phyloP scores from a whole-genome alignment of 208 protist species.

The Crithidia sp. region DNA sequence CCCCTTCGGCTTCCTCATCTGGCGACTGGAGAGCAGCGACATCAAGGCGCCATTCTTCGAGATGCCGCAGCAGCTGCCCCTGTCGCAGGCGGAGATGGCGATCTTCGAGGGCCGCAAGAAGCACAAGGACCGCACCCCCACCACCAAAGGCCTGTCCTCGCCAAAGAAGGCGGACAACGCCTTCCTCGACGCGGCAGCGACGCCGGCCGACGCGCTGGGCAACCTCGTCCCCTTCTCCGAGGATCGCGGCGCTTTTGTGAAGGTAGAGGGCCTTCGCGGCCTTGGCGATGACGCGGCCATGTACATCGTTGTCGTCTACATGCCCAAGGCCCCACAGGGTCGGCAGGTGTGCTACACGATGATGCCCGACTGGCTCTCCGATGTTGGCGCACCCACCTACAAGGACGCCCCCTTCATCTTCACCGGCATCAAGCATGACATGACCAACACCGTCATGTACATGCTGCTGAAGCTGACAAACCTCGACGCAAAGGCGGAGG shows the following conservation, averaged over 20 bases:
- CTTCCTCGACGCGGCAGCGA: slow-evolving; percentile 37
- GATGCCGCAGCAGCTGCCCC: slow-evolving; percentile 48
- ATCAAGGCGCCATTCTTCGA: slow-evolving; percentile 51
- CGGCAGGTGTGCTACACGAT: slow-evolving; percentile 37
- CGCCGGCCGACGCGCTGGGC: slow-evolving; percentile 44
- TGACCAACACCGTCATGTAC: slow-evolving; percentile 38
- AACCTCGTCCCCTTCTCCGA: slow-evolving; percentile 55
- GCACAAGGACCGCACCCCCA: slow-evolving; percentile 13
- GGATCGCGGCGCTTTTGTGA: slow-evolving; percentile 60
- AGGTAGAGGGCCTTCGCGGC: slow-evolving; percentile 57
- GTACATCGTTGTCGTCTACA: slow-evolving; percentile 44
- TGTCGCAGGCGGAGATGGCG: slow-evolving; percentile 56
- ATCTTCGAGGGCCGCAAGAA: slow-evolving; percentile 36
- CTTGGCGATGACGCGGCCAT: slow-evolving; percentile 53
- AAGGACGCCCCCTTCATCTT: slow-evolving; percentile 64
- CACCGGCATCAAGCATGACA: slow-evolving; percentile 32
- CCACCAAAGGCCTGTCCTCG: slow-evolving; percentile 24
- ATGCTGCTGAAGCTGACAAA: slow-evolving; percentile 68
- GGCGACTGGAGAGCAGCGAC: slow-evolving; percentile 48
- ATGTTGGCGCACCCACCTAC: slow-evolving; percentile 60
- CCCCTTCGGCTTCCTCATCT: slow-evolving; percentile 65
- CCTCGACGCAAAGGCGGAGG: slow-evolving; percentile 15
- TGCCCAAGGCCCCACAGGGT: slow-evolving; percentile 29
- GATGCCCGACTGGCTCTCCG: slow-evolving; percentile 62
- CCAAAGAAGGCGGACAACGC: slow-evolving; percentile 30